Percentiles rank a stretch among this genome's conserved stretches.
These are phyloP conservation scores for Melastoma malabathricum DNA, from an alignment of 345 rosid genomes.

Conservation along the genomic window DNA sequence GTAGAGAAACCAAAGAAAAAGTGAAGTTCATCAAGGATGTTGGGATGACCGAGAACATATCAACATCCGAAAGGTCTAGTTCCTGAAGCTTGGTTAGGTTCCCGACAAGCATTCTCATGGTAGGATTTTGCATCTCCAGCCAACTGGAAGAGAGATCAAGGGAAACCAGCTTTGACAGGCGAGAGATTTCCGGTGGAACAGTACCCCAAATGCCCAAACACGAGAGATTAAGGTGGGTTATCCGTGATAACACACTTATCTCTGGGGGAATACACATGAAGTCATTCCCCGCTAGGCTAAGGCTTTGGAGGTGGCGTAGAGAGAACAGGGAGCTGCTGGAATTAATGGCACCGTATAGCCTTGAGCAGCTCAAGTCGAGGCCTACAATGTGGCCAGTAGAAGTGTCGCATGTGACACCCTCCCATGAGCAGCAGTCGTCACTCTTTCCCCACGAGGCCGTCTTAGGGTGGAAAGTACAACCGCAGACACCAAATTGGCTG, in stretches of 20 bases:
- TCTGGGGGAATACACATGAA: too few species aligned
- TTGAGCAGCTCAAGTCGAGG: neutral
- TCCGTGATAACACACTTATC: neutral
- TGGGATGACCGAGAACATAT: neutral
- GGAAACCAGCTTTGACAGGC: neutral
- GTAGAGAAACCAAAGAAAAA: neutral
- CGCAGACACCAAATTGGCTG: neutral
- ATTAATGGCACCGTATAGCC: neutral
- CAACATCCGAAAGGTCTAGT: neutral
- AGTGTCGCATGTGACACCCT: neutral
- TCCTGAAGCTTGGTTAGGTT: neutral
- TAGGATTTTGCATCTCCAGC: neutral
- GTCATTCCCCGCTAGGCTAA: neutral
- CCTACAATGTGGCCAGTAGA: fast-evolving
- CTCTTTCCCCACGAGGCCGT: neutral
- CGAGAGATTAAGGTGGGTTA: neutral
- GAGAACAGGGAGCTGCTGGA: neutral
- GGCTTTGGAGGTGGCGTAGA: neutral
- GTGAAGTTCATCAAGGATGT: neutral
- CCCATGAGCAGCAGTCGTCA: neutral
- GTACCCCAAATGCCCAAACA: fast-evolving
- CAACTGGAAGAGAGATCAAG: neutral
- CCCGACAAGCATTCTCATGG: neutral
- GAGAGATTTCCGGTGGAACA: neutral
- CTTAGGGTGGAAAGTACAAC: neutral